phyloP scores from a whole-genome alignment of 306 rosid species.

The Vicia faba region DNA sequence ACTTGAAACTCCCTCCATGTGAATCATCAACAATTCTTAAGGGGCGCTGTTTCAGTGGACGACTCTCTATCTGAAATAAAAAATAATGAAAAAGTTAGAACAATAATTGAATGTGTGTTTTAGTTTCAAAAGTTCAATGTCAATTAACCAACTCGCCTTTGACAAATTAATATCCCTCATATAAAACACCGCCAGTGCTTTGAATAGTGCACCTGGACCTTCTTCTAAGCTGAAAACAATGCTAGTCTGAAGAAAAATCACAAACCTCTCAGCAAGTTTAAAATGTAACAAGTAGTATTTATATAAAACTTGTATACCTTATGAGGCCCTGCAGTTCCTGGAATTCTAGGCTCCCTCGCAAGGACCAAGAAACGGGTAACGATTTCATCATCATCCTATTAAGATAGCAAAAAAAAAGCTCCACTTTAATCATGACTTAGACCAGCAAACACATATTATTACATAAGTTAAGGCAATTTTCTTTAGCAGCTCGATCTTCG shows the following conservation, averaged over 20 bases:
- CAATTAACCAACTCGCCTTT: slow-evolving; percentile 53
- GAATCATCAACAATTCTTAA: slow-evolving; percentile 76
- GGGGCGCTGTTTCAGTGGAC: slow-evolving; percentile 72
- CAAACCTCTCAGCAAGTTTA: slow-evolving; percentile 33
- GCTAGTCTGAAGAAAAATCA: slow-evolving; percentile 65
- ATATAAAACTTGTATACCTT: slow-evolving; percentile 54
- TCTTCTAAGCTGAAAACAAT: slow-evolving; percentile 81
- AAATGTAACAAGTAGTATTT: not conserved
- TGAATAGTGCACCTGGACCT: slow-evolving; percentile 87
- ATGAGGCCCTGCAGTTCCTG: slow-evolving; percentile 58
- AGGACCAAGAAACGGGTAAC: slow-evolving; percentile 85
- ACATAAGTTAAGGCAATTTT: slow-evolving; percentile 2
- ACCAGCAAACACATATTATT: slow-evolving; percentile 7
- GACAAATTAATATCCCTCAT: slow-evolving; percentile 70
- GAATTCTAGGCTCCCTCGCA: slow-evolving; percentile 82
- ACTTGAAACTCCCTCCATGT: slow-evolving; percentile 79
- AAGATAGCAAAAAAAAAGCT: slow-evolving; percentile 39
- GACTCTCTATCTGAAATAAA: slow-evolving; percentile 78
- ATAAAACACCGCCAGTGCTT: slow-evolving; percentile 87
- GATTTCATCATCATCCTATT: slow-evolving; percentile 69
- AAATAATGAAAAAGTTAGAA: slow-evolving; percentile 24
- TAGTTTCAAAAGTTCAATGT: slow-evolving; percentile 38
- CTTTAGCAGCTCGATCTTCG: slow-evolving; percentile 26
- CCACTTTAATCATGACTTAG: slow-evolving; percentile 26
- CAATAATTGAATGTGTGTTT: not conserved